phyloP scores from a whole-genome alignment of 164 flowering plant genomes.

The Macadamia integrifolia region DNA sequence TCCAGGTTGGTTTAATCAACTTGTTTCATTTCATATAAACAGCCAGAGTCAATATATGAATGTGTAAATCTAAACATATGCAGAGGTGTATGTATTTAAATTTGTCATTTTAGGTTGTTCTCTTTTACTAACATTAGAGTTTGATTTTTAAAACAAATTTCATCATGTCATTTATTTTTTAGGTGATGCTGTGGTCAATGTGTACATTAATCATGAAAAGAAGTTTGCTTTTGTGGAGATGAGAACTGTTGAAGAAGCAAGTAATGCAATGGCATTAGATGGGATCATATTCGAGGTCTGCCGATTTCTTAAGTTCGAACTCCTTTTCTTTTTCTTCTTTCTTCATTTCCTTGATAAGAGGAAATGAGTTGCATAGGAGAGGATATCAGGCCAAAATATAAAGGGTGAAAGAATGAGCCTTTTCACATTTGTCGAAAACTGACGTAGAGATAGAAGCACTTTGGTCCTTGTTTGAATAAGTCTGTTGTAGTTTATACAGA shows the following conservation, averaged over 20 bases:
- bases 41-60: no score
- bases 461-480: not conserved
- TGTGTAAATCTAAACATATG: no score
- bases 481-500: not conserved
- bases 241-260: conserved; percentile 92
- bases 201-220: conserved; percentile 87
- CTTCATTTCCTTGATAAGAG: not conserved
- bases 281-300: conserved; percentile 80
- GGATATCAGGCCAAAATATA: no score
- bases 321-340: not conserved
- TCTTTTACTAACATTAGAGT: not conserved
- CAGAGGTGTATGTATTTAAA: no score
- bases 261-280: conserved; percentile 89
- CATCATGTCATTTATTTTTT: conserved; percentile 11
- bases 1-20: conserved; percentile 43
- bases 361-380: not conserved
- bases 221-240: conserved; percentile 93
- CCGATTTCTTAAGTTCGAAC: not conserved
- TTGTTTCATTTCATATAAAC: not conserved
- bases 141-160: not conserved
- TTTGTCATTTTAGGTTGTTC: no score
- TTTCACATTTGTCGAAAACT: not conserved
- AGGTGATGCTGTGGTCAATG: conserved; percentile 95
- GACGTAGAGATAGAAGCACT: not conserved
- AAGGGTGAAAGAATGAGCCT: no score